Evolutionary conservation across 352 stramenopile species (phyloP), one percentile per base, ranked within the genome.

Genomic region (Phytophthora brassicae): DNA sequence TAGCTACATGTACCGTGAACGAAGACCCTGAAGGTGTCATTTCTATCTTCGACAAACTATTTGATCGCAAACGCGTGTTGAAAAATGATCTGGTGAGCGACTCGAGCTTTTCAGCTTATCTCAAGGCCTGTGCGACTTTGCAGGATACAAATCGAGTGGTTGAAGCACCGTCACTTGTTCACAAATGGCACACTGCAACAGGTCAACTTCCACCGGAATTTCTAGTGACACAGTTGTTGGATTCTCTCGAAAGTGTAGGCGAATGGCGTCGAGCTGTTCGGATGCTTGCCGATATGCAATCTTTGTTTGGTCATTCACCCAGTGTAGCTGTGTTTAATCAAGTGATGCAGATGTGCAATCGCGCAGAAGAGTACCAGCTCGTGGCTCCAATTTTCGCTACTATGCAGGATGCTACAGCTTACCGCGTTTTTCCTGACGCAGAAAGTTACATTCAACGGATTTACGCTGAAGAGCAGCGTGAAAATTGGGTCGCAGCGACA

Each of bases 391-490:
- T 93, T 52, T 93, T 91, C 43, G 44, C 67, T 35, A 88, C 79
- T 1, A 90, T 93, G 79, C 70, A 89, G 28, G 72, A 79, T 49
- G 48, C 76, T 11, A 54, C 60, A 7, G 69, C 62, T 16, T 86
- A 85, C 41, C 77, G 67, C 3, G 60, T 90, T 8, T 70, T 56
- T 43, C 80, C 79, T 14, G 78, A 78, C 11, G 60, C 68, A 12
- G 75, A 79, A 54, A 88, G 79, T 52, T 92, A 89, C 42, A 79
- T 92, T n/a, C 71, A 94, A 75, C 72, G 64, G 11, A 91, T 94
- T 56, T 88, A 77, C 24, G 79, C 84, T 2, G 66, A 83, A 11
- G 82, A 94, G 53, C 71, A 90, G 55, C 66, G 62, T 19, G 79
- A 86, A 12, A 65, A 88, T n/a, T 94, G 84, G 84, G 70, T 80